phyloP scores from a whole-genome alignment of 495 filamentous ascomycete species.

The Chaetomidium leptoderma region DNA sequence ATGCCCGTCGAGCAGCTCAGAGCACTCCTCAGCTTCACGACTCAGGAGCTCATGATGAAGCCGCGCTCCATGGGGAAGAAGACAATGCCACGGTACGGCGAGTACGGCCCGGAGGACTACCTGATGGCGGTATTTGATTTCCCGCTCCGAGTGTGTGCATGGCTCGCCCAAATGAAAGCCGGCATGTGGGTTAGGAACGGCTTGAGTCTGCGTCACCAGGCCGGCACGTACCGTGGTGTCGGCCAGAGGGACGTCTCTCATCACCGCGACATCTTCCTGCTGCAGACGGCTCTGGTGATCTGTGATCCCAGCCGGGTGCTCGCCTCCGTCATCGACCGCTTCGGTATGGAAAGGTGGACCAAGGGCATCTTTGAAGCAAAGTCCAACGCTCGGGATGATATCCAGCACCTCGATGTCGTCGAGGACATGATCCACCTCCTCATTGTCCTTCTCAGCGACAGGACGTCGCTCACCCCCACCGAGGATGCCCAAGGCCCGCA shows the following conservation, averaged over 20 bases:
- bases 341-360: slow-evolving; percentile 86
- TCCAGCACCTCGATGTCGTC: slow-evolving; percentile 81
- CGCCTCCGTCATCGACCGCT: slow-evolving; percentile 86
- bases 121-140: slow-evolving; percentile 88
- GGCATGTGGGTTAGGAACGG: slow-evolving; percentile 99
- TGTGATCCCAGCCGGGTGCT: slow-evolving; percentile 82
- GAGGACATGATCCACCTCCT: slow-evolving; percentile 95
- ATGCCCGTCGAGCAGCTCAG: slow-evolving; percentile 63
- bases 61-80: slow-evolving; percentile 53
- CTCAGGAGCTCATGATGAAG: slow-evolving; percentile 55
- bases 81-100: slow-evolving; percentile 44
- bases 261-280: slow-evolving; percentile 88
- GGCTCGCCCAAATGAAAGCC: slow-evolving; percentile 96
- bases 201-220: slow-evolving; percentile 89
- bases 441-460: slow-evolving; percentile 84
- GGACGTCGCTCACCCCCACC: slow-evolving; percentile 68
- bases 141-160: slow-evolving; percentile 86
- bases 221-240: slow-evolving; percentile 84
- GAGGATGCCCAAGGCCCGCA: slow-evolving; percentile 63
- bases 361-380: slow-evolving; percentile 69
- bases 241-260: slow-evolving; percentile 84
- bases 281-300: slow-evolving; percentile 85
- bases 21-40: slow-evolving; percentile 58
- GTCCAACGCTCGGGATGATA: slow-evolving; percentile 65
- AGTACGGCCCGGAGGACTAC: slow-evolving; percentile 65